phyloP scores from a whole-genome alignment of 305 asterid species.

The Lippia alba region DNA sequence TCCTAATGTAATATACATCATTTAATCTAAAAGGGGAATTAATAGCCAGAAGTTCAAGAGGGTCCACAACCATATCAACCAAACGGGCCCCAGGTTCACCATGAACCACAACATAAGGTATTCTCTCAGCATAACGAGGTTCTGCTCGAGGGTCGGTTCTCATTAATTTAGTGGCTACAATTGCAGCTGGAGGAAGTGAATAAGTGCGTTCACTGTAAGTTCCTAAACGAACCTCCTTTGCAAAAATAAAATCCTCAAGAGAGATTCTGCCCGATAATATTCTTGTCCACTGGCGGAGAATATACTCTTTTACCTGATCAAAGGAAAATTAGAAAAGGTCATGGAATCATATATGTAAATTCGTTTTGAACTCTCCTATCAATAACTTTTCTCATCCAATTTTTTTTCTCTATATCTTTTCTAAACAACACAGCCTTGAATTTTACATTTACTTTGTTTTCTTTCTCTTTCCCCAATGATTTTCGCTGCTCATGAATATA shows the following conservation, averaged over 20 bases:
- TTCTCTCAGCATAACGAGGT: conserved; percentile 94
- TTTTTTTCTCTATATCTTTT: too few species aligned
- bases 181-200: conserved; percentile 97
- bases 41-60: conserved; percentile 70
- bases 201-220: conserved; percentile 69
- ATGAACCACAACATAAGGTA: conserved; percentile 91
- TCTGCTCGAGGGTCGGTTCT: conserved; percentile 89
- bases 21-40: conserved; percentile 88
- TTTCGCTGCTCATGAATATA: too few species aligned
- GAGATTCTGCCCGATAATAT: conserved; percentile 87
- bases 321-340: conserved; percentile 27
- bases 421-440: too few species aligned
- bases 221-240: conserved; percentile 97
- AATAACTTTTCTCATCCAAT: too few species aligned
- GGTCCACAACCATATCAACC: conserved; percentile 92
- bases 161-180: conserved; percentile 91
- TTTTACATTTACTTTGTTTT: too few species aligned
- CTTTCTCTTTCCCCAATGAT: too few species aligned
- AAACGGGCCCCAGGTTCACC: conserved; percentile 98
- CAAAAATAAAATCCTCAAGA: conserved; percentile 90
- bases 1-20: conserved; percentile 80
- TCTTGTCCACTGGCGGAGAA: conserved; percentile 90
- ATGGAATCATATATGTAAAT: background rate
- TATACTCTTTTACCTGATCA: conserved; percentile 70
- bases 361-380: background rate